phyloP scores from a whole-genome alignment of 2,329 filamentous ascomycete genomes.

The Pezicula carpinea region DNA sequence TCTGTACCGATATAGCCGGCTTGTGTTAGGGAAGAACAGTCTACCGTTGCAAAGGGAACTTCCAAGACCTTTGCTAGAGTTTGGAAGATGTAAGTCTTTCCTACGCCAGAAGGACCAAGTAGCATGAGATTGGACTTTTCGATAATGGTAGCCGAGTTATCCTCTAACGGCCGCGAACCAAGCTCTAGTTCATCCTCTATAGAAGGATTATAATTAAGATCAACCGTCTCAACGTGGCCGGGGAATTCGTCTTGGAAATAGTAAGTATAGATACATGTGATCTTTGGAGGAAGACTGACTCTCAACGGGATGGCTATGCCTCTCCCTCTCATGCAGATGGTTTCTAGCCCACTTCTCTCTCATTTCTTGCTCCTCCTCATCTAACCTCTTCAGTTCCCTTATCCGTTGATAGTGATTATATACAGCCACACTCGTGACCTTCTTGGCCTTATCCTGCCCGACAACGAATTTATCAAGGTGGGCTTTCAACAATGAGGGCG shows the following conservation, averaged over 20 bases:
- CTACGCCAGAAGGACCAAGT: constrained; percentile 88
- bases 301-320: constrained; percentile 71
- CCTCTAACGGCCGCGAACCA: constrained; percentile 17
- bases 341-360: constrained; percentile 59
- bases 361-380: constrained; percentile 67
- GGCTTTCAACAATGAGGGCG: constrained; percentile 71
- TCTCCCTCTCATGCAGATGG: constrained; percentile 31
- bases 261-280: constrained; percentile 29
- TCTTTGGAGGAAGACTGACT: constrained; percentile 44
- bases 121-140: constrained; percentile 95
- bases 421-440: constrained; percentile 85
- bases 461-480: constrained; percentile 95
- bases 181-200: constrained; percentile 13
- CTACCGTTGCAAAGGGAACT: constrained; percentile 90
- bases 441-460: constrained; percentile 91
- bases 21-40: constrained; percentile 94
- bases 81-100: constrained; percentile 86
- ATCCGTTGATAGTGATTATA: constrained; percentile 96
- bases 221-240: constrained; percentile 36
- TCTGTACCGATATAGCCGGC: constrained; percentile 98
- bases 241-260: constrained; percentile 48
- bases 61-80: constrained; percentile 90
- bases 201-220: constrained; percentile 17
- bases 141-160: constrained; percentile 39
- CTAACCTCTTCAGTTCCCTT: constrained; percentile 66